phyloP scores from a whole-genome alignment of 2,329 filamentous ascomycete genomes.

The Nemania serpens region DNA sequence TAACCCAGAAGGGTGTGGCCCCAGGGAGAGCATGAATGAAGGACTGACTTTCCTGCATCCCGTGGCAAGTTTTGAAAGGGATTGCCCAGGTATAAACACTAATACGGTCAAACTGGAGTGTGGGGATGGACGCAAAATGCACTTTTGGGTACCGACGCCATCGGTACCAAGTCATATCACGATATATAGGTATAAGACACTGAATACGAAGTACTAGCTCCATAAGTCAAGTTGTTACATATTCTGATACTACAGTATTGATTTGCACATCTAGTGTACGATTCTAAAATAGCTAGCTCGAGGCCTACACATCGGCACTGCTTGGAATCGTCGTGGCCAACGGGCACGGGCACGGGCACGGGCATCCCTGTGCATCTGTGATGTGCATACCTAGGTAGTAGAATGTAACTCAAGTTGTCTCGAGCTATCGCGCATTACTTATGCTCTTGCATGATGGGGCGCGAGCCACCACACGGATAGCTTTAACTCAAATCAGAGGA shows the following conservation, averaged over 20 bases:
- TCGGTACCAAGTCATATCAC: constrained; percentile 2
- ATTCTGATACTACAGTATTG: neutral
- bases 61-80: constrained; percentile 1
- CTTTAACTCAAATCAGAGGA: constrained; percentile 1
- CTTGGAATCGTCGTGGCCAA: constrained; percentile 9
- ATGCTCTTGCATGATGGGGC: constrained; percentile 6
- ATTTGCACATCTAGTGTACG: neutral
- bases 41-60: constrained; percentile 7
- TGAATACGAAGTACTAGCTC: neutral
- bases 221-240: neutral
- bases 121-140: constrained; percentile 21
- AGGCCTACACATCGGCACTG: neutral
- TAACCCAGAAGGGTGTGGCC: constrained; percentile 24
- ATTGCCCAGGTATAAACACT: neutral
- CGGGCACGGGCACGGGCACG: neutral
- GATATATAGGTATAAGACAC: neutral
- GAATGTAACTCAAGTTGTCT: constrained; percentile 11
- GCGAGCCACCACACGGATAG: neutral
- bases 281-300: neutral
- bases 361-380: constrained; percentile 5
- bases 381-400: neutral
- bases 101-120: constrained; percentile 20
- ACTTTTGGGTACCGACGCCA: constrained; percentile 1
- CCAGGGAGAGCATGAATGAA: neutral
- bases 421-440: neutral